A percentile compares a stretch with the other conserved stretches of the same genome.
Evolutionary conservation across 805 yeast species (phyloP).

Genomic region (Teunomyces atbi): DNA sequence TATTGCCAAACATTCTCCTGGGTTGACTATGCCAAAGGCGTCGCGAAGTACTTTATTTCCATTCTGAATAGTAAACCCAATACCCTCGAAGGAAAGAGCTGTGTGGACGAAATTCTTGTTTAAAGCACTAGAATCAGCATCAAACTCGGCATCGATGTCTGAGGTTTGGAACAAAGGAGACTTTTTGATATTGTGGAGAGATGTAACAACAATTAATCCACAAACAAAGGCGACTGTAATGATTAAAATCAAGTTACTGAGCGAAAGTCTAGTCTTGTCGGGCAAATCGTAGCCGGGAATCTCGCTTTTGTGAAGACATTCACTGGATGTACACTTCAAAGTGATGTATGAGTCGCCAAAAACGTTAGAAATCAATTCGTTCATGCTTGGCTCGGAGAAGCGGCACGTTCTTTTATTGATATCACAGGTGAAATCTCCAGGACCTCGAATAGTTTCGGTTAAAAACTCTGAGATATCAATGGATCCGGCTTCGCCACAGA

Average conservation of each 20-base stretch:
- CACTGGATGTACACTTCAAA: slow-evolving; percentile 78
- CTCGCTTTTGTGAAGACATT: slow-evolving; percentile 88
- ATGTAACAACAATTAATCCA: slow-evolving; percentile 40
- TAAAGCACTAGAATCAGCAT: slow-evolving; percentile 38
- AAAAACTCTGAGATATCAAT: slow-evolving; percentile 92
- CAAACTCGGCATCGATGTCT: slow-evolving; percentile 28
- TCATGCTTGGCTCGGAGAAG: slow-evolving; percentile 95
- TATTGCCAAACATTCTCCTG: slow-evolving; percentile 89
- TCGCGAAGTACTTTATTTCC: slow-evolving; percentile 57
- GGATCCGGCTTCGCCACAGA: slow-evolving; percentile 92
- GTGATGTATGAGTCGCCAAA: slow-evolving; percentile 95
- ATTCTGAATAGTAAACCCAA: slow-evolving; percentile 53
- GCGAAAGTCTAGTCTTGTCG: slow-evolving; percentile 42
- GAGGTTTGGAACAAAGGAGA: slow-evolving; percentile 57
- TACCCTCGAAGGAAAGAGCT: slow-evolving; percentile 69
- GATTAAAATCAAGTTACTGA: slow-evolving; percentile 47
- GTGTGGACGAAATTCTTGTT: slow-evolving; percentile 62
- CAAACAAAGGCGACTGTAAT: slow-evolving; percentile 43
- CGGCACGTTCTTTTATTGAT: slow-evolving; percentile 58
- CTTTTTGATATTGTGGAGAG: slow-evolving; percentile 49
- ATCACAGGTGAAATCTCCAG: slow-evolving; percentile 89
- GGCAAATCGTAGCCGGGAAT: slow-evolving; percentile 88
- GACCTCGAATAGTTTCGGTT: slow-evolving; percentile 86
- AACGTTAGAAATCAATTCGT: slow-evolving; percentile 81
- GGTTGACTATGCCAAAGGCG: slow-evolving; percentile 74